Conservation (phyloP, 2,329 filamentous ascomycete genomes). For the Aureobasidium sp. region DNA sequence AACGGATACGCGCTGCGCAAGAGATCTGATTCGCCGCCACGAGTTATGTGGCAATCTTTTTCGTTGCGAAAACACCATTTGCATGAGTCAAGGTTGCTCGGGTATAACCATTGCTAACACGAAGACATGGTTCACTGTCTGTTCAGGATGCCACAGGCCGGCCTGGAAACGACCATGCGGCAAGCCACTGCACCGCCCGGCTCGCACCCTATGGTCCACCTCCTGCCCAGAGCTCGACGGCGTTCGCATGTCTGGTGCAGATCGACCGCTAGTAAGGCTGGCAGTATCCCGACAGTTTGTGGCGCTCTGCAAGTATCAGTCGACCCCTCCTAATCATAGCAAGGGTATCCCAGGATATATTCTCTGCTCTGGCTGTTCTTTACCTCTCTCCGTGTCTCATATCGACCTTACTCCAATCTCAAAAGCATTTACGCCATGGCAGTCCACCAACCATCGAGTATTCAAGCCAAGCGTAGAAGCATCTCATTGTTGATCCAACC, state of each 20-base stretch:
- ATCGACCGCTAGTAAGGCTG: background rate
- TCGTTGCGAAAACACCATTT: background rate
- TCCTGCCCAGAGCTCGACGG: background rate
- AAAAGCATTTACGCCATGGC: background rate
- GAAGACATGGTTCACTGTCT: background rate
- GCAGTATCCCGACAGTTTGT: background rate
- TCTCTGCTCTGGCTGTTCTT: background rate
- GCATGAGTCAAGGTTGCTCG: background rate
- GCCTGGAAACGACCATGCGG: background rate
- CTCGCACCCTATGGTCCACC: background rate
- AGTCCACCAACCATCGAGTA: background rate
- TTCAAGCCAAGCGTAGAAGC: slow-evolving; percentile 1
- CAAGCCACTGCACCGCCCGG: slow-evolving; percentile 2
- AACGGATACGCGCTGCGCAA: background rate
- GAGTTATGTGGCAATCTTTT: background rate
- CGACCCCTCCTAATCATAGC: background rate
- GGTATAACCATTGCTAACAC: background rate
- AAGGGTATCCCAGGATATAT: background rate
- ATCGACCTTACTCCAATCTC: background rate
- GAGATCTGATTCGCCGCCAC: background rate
- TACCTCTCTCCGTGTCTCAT: background rate
- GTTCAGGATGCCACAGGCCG: background rate
- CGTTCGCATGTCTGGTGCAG: background rate
- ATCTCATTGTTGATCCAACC: background rate
- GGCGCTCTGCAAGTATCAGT: slow-evolving; percentile 1